These are phyloP conservation scores for Umbelopsis ramanniana DNA, from an alignment of 192 early-diverging fungal species.

Conservation along the genomic window DNA sequence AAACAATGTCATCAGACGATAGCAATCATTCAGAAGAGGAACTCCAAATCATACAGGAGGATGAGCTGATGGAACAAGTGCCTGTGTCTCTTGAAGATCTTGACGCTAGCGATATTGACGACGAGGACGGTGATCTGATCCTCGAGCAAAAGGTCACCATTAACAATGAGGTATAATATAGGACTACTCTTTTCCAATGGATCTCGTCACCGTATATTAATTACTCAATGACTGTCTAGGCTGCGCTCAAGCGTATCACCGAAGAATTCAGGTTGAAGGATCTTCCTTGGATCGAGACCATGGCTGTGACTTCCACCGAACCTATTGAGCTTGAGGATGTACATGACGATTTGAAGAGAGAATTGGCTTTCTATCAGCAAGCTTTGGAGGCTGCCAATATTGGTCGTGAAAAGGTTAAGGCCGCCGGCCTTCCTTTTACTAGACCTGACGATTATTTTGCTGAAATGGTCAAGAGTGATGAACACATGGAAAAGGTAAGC, in stretches of 20 bases:
- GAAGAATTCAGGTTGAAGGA: slow-evolving; percentile 66
- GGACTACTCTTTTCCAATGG: neutral
- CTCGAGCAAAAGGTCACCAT: slow-evolving; percentile 31
- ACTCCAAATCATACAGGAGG: slow-evolving; percentile 14
- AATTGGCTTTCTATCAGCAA: slow-evolving; percentile 93
- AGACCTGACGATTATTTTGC: slow-evolving; percentile 97
- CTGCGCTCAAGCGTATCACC: slow-evolving; percentile 60
- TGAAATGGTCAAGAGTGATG: slow-evolving; percentile 98
- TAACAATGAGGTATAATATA: slow-evolving; percentile 35
- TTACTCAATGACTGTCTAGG: slow-evolving; percentile 36
- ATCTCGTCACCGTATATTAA: neutral
- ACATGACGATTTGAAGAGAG: slow-evolving; percentile 90
- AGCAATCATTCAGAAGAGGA: neutral
- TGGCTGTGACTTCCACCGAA: slow-evolving; percentile 59
- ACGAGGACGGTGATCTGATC: slow-evolving; percentile 38
- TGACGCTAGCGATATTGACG: slow-evolving; percentile 38
- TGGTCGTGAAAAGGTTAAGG: slow-evolving; percentile 65
- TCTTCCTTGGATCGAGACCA: slow-evolving; percentile 74
- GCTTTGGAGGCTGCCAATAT: slow-evolving; percentile 77
- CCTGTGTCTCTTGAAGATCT: slow-evolving; percentile 31
- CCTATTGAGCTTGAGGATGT: slow-evolving; percentile 63
- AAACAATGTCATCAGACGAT: slow-evolving; percentile 16
- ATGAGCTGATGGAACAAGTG: slow-evolving; percentile 2
- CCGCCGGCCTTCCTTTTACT: slow-evolving; percentile 73
- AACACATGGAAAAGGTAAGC: slow-evolving; percentile 80